Evolutionary conservation across 1,284 basidiomycete species (phyloP), one percentile per base, ranked within the genome.

Genomic region (Ganoderma multipileum): DNA sequence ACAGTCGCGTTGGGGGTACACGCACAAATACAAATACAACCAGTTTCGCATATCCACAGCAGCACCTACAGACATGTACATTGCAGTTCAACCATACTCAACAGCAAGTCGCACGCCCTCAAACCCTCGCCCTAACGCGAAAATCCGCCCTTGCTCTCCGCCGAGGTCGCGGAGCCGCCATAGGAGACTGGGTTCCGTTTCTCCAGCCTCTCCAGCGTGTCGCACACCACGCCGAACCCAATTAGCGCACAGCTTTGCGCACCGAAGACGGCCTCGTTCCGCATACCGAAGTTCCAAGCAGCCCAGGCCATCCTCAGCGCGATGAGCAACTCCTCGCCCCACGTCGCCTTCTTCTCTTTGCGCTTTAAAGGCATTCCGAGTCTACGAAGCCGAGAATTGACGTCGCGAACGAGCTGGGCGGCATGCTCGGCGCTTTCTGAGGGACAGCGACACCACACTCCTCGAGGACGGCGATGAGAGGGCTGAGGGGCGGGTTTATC

Each of bases 391-490:
- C 33, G 33, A 33, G 33, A 33, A 3, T 33, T 33, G 33, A 33
- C 79, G 61, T 90, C 85, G 6, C 81, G 78, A 36, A 89, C 87
- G 28, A 93, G 81, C 57, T 81, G 83, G 26, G 74, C 76, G 2
- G 86, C 78, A 71, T 92, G 90, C 12, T 86, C 80, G 58, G n/a
- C n/a, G n/a, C n/a, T n/a, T n/a, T n/a, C n/a, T n/a, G n/a, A n/a
- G n/a, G n/a, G n/a, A n/a, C n/a, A n/a, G n/a, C n/a, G 7, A 91
- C 87, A 4, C 87, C 87, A 28, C 87, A 82, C 71, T 89, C 90
- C 77, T 93, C 92, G 8, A 94, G 81, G 23, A 93, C 82, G 85
- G 89, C 91, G 52, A 93, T 84, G 11, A 94, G 79, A 3, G 90
- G 86, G 30, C 91, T 91, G 65, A 2, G n/a, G 23, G 41, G 23